phyloP scores from a whole-genome alignment of 345 rosid species.

The Limnanthes douglasii region DNA sequence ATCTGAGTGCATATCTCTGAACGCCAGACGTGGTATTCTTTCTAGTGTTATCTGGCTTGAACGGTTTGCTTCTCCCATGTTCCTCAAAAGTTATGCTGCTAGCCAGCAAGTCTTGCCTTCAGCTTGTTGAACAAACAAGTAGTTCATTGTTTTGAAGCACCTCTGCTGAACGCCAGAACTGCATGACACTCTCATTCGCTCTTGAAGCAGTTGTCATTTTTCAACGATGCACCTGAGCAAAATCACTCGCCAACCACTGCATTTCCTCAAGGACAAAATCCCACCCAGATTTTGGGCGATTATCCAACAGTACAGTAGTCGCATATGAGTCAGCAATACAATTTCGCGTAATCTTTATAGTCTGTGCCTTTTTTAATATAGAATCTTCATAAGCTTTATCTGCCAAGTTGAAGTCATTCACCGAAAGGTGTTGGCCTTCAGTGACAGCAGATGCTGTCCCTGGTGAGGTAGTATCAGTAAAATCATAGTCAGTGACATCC shows the following conservation, averaged over 20 bases:
- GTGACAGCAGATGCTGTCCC: too few relatives aligned
- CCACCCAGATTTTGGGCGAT: slow-evolving; percentile 43
- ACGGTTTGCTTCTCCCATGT: slow-evolving; percentile 23
- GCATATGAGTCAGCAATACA: slow-evolving; percentile 57
- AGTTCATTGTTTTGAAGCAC: slow-evolving; percentile 12
- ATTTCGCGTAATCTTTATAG: slow-evolving; percentile 45
- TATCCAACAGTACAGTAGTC: slow-evolving; percentile 18
- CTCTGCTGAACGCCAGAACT: slow-evolving; percentile 55
- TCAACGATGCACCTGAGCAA: slow-evolving; percentile 85
- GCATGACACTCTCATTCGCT: slow-evolving; percentile 49
- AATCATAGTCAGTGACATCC: too few relatives aligned
- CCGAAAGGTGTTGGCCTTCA: too few relatives aligned
- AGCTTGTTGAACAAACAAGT: too few relatives aligned
- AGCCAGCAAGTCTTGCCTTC: too few relatives aligned
- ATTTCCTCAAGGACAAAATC: slow-evolving; percentile 79
- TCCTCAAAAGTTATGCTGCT: too few relatives aligned
- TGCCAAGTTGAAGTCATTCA: slow-evolving; percentile 14
- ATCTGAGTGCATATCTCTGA: slow-evolving; percentile 48
- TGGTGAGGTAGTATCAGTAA: too few relatives aligned
- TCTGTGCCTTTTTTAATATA: slow-evolving; percentile 57
- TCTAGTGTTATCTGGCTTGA: slow-evolving; percentile 13
- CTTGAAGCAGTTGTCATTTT: slow-evolving; percentile 62
- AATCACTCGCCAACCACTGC: slow-evolving; percentile 78
- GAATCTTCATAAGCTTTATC: slow-evolving; percentile 53
- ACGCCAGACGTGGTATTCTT: slow-evolving; percentile 14